These are phyloP conservation scores for Salicornia ramosissima DNA, from an alignment of 148 eudicot species.

Conservation along the genomic window DNA sequence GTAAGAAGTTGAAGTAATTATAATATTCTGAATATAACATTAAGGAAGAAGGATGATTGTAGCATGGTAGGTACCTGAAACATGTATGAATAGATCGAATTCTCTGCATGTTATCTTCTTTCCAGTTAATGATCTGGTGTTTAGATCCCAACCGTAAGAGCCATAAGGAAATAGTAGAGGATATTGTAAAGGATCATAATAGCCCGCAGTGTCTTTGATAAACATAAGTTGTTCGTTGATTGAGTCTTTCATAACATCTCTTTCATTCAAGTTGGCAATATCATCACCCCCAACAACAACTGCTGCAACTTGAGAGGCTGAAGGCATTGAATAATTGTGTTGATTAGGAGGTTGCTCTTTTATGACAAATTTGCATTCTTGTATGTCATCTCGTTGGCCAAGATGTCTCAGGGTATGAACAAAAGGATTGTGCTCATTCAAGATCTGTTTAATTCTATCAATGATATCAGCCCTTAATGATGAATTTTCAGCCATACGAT, in stretches of 20 bases:
- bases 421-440: too few relatives aligned
- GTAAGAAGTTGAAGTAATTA: not conserved
- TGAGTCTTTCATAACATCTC: not conserved
- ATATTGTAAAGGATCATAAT: too few relatives aligned
- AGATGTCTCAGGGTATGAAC: too few relatives aligned
- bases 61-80: not conserved
- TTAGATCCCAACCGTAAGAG: slow-evolving; percentile 6
- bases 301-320: not conserved
- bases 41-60: too few relatives aligned
- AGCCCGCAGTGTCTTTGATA: not conserved
- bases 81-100: not conserved
- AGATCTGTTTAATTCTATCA: not conserved
- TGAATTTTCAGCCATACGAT: not conserved
- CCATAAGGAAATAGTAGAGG: not conserved
- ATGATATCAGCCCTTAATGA: not conserved
- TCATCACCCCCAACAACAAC: not conserved
- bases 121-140: not conserved
- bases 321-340: not conserved
- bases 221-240: not conserved
- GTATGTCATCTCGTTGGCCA: too few relatives aligned
- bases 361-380: too few relatives aligned
- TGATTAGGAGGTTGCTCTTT: not conserved
- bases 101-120: not conserved
- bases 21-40: too few relatives aligned
- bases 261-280: not conserved